Evolutionary conservation across 805 yeast species (phyloP).

Genomic region (Lipomyces spencermartinsiae): DNA sequence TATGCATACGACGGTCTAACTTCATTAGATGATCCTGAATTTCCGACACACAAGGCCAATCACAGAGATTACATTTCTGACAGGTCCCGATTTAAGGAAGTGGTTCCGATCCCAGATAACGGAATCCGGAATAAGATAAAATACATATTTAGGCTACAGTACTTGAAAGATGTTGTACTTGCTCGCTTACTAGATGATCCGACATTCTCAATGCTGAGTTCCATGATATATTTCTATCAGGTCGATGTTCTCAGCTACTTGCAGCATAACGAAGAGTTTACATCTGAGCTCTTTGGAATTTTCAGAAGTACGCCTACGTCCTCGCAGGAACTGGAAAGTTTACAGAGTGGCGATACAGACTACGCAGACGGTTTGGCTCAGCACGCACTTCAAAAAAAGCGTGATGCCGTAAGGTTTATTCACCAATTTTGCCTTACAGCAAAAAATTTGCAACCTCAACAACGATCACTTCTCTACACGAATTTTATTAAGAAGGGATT

Average conservation of each 20-base stretch:
- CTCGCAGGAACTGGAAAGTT: not conserved
- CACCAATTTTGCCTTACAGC: slow-evolving; percentile 83
- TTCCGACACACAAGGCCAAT: slow-evolving; percentile 78
- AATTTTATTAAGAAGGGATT: slow-evolving; percentile 71
- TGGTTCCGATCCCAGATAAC: slow-evolving; percentile 64
- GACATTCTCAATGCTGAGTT: slow-evolving; percentile 67
- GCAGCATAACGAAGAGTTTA: slow-evolving; percentile 58
- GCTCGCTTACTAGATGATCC: slow-evolving; percentile 84
- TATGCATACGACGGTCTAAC: slow-evolving; percentile 25
- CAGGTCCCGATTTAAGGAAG: slow-evolving; percentile 69
- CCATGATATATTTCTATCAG: slow-evolving; percentile 72
- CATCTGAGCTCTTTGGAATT: slow-evolving; percentile 63
- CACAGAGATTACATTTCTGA: slow-evolving; percentile 69
- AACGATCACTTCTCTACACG: slow-evolving; percentile 69
- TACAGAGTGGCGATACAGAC: slow-evolving; percentile 24
- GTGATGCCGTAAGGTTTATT: slow-evolving; percentile 77
- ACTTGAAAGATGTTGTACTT: slow-evolving; percentile 83
- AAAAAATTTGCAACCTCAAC: slow-evolving; percentile 65
- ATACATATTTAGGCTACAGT: slow-evolving; percentile 77
- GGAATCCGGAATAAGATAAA: slow-evolving; percentile 63
- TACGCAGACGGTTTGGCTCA: not conserved
- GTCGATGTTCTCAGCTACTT: slow-evolving; percentile 67
- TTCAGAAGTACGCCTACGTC: slow-evolving; percentile 50
- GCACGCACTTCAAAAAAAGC: slow-evolving; percentile 46
- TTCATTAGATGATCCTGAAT: slow-evolving; percentile 72